Conservation (phyloP, 257 asterid species). For the Voacanga thouarsii region DNA sequence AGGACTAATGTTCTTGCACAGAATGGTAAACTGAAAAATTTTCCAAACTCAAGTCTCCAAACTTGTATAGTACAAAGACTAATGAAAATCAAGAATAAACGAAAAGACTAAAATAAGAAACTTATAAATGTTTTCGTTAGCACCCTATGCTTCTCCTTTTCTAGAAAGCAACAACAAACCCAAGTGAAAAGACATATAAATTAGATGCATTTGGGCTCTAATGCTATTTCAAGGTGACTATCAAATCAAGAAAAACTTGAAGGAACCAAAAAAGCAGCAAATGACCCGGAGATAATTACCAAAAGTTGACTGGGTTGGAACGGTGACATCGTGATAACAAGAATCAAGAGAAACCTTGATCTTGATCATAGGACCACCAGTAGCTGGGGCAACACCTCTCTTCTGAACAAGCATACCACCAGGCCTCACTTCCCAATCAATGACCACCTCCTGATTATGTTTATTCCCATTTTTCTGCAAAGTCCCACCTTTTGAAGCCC, state of each 20-base stretch:
- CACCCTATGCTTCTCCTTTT: not conserved
- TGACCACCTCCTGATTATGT: conserved; percentile 7
- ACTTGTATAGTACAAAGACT: not conserved
- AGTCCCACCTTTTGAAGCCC: conserved; percentile 20
- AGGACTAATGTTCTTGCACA: not conserved
- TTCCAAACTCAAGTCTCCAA: too few relatives aligned
- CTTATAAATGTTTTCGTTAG: not conserved
- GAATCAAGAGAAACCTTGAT: conserved; percentile 30
- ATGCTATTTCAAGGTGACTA: not conserved
- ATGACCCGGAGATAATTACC: conserved; percentile 18
- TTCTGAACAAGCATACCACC: conserved; percentile 35
- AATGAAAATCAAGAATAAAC: not conserved
- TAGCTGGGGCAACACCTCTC: conserved; percentile 12
- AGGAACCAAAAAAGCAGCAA: not conserved
- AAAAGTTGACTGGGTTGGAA: conserved; percentile 31
- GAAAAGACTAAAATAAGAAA: not conserved
- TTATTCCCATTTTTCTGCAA: conserved; percentile 8
- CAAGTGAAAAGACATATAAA: not conserved
- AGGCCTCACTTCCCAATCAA: conserved; percentile 38
- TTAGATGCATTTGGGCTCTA: not conserved
- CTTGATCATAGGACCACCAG: conserved; percentile 28
- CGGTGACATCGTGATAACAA: conserved; percentile 21
- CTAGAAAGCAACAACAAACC: not conserved
- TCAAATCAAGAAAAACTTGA: not conserved
- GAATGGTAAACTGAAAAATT: too few relatives aligned